Conservation (phyloP, 179 eudicot species). For the Actinidia arguta region DNA sequence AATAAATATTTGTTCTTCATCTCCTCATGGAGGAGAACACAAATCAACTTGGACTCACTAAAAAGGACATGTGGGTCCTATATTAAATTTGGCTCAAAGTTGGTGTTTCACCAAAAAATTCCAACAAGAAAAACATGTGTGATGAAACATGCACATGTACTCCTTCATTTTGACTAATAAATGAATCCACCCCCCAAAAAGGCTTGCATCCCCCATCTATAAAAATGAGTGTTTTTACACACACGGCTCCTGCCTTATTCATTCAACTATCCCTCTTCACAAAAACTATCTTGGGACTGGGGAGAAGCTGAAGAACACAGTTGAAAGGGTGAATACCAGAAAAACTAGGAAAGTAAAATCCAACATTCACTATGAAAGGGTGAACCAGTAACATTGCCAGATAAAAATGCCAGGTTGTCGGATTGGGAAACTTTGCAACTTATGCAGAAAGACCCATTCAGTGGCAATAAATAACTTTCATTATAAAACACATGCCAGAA, state of each 20-base stretch:
- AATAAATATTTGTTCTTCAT: no score
- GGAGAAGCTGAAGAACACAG: slow-evolving; percentile 57
- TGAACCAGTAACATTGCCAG: not conserved
- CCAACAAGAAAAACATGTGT: not conserved
- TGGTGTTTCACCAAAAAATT: no score
- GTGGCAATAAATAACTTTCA: not conserved
- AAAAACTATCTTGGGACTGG: slow-evolving; percentile 54
- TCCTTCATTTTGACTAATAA: slow-evolving; percentile 6
- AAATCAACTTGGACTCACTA: no score
- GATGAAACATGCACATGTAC: slow-evolving; percentile 8
- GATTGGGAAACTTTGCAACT: not conserved
- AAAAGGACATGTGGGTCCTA: no score
- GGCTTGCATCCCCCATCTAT: not conserved
- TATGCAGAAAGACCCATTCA: not conserved
- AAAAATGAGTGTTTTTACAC: not conserved
- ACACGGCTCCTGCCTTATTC: not conserved
- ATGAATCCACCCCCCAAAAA: slow-evolving; percentile 10
- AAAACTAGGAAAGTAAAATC: not conserved
- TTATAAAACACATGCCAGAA: no score
- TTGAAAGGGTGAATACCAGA: slow-evolving; percentile 9
- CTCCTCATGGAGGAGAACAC: no score
- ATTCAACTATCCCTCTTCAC: slow-evolving; percentile 25
- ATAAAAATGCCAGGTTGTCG: not conserved
- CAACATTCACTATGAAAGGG: not conserved
- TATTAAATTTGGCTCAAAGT: no score